Evolutionary conservation across 1,284 basidiomycete species (phyloP).

Genomic region (Boletellus deceptivus): DNA sequence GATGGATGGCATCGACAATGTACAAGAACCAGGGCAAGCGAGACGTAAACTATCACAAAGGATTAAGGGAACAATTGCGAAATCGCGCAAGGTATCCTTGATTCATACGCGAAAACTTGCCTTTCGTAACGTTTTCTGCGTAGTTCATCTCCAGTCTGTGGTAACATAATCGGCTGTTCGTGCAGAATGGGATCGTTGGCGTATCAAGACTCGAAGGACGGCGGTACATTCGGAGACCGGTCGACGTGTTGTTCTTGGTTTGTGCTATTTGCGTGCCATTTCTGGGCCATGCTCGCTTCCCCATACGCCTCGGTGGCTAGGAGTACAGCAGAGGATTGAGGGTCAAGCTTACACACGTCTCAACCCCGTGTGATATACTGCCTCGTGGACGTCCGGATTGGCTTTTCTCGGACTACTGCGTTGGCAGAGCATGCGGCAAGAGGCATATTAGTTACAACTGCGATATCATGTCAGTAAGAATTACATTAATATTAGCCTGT

Average conservation of each 20-base stretch:
- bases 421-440: slow-evolving; percentile 16
- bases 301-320: slow-evolving; percentile 7
- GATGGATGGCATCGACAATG: slow-evolving; percentile 1
- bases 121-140: slow-evolving; percentile 19
- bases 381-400: slow-evolving; percentile 6
- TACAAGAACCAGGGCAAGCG: slow-evolving; percentile 10
- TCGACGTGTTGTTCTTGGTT: slow-evolving; percentile 16
- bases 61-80: slow-evolving; percentile 22
- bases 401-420: slow-evolving; percentile 24
- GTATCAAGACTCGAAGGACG: slow-evolving; percentile 1
- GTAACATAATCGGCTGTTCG: slow-evolving; percentile 12
- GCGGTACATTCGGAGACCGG: slow-evolving; percentile 8
- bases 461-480: slow-evolving; percentile 28
- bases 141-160: slow-evolving; percentile 25
- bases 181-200: slow-evolving; percentile 1
- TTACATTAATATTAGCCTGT: slow-evolving; percentile 30
- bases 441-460: slow-evolving; percentile 28
- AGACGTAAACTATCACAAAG: slow-evolving; percentile 19
- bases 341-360: slow-evolving; percentile 12
- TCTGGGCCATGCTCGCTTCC: slow-evolving; percentile 9
- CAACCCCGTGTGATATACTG: slow-evolving; percentile 3
- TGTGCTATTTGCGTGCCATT: slow-evolving; percentile 22
- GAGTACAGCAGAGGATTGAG: slow-evolving; percentile 6
- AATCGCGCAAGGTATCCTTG: slow-evolving; percentile 25
- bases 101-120: slow-evolving; percentile 13